A percentile compares a stretch with the other conserved stretches of the same genome.
These are phyloP conservation scores for Martiniozyma abietophila DNA, from an alignment of 805 yeast genomes.

Conservation along the genomic window DNA sequence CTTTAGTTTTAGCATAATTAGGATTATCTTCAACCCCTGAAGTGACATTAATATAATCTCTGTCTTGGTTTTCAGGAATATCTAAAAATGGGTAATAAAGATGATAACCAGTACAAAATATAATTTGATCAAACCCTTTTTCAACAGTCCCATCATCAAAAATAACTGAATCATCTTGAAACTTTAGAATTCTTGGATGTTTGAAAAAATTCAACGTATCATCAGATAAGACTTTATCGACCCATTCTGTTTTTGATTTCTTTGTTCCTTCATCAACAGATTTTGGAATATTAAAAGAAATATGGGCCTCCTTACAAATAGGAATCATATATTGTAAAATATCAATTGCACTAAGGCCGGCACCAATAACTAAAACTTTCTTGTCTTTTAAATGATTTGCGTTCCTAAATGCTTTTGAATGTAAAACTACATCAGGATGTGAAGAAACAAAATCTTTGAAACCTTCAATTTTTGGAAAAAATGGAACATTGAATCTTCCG, in stretches of 20 bases:
- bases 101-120: conserved; percentile 44
- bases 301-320: conserved; percentile 12
- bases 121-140: conserved; percentile 28
- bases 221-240: conserved; percentile 31
- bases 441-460: conserved; percentile 23
- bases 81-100: conserved; percentile 33
- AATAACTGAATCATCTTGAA: conserved; percentile 21
- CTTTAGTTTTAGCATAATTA: conserved; percentile 11
- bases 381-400: conserved; percentile 22
- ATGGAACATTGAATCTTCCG: conserved; percentile 35
- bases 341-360: conserved; percentile 64
- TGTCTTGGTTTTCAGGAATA: conserved; percentile 18
- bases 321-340: conserved; percentile 33
- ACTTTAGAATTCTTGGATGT: conserved; percentile 23
- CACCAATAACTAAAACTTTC: conserved; percentile 23
- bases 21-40: conserved; percentile 26
- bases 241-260: conserved; percentile 26
- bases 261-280: conserved; percentile 1
- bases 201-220: conserved; percentile 20
- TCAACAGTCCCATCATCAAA: conserved; percentile 27
- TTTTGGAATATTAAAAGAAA: background rate
- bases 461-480: conserved; percentile 28
- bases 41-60: conserved; percentile 17
- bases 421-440: conserved; percentile 24
- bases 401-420: conserved; percentile 23